Base-by-base conservation (phyloP, 2,329 filamentous ascomycete species). In the Pyricularia sp. region DNA sequence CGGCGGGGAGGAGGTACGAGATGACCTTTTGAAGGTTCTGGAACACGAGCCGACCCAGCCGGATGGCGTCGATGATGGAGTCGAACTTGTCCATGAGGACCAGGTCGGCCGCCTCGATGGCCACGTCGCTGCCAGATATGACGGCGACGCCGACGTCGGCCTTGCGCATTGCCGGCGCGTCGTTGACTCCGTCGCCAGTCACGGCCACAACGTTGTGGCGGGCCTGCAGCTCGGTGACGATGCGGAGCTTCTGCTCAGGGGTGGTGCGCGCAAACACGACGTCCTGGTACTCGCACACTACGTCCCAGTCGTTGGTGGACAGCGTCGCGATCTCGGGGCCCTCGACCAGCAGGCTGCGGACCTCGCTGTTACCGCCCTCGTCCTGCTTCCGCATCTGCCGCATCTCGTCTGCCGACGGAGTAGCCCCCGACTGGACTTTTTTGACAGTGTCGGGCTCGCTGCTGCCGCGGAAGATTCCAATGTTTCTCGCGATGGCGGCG, bases 171-270 rank as follows among this genome's bases (percentile, higher is more conserved):
- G 92, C 92, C 0, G 92, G 92, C 0, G 92, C 90, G 75, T 97
- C 93, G 74, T 96, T 96, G 72, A 94, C 92, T n/a, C 93, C 92
- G 73, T 96, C 92, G 55, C 92, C 93, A 1, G 94, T 92, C 87
- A 96, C 95, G 58, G 89, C 92, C 0, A 96, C 87, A 1, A 91
- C 89, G 77, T 72, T 90, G 75, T 85, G 82, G 10, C 85, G 81
- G 0, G 82, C 78, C 74, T 92, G 90, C 71, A 93, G 89, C 75
- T 92, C 90, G 31, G 86, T 86, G n/a, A 94, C 90, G 70, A 93
- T 93, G 50, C 90, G 87, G 7, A 93, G 84, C 76, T 94, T 94
- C 75, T 93, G 90, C 74, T 93, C 90, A 0, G 90, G 91, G 0
- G 91, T 93, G 0, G 90, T 93, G 12, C 90, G 83, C 0, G 91